Percentiles rank a stretch among this genome's conserved stretches.
Evolutionary conservation across 2,329 filamentous ascomycete genomes (phyloP).

Genomic region (Colletotrichum cereale): DNA sequence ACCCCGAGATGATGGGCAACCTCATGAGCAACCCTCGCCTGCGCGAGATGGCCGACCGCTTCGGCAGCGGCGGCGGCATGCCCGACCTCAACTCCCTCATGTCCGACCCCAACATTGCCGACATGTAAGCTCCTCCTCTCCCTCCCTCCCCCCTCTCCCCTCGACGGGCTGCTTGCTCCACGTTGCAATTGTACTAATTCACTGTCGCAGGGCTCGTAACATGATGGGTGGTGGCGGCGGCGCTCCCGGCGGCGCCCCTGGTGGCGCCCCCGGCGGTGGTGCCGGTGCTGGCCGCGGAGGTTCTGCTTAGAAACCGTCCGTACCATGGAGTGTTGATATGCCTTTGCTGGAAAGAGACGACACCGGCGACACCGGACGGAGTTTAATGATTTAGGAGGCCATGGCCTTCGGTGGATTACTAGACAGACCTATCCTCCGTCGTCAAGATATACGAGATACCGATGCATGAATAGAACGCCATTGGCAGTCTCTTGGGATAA

Average conservation of each 20-base stretch:
- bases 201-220: conserved; percentile 54
- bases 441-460: conserved; percentile 21
- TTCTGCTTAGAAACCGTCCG: background rate
- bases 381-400: background rate
- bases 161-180: background rate
- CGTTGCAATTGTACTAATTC: conserved; percentile 7
- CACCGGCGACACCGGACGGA: background rate
- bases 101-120: conserved; percentile 91
- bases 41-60: conserved; percentile 86
- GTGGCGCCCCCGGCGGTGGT: conserved; percentile 45
- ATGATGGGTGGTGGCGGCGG: conserved; percentile 59
- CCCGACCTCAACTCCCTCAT: conserved; percentile 88
- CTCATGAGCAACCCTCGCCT: conserved; percentile 95
- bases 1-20: conserved; percentile 91
- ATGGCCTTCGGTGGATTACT: background rate
- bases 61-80: conserved; percentile 84
- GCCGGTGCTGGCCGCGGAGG: conserved; percentile 45
- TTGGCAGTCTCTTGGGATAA: background rate
- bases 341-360: background rate
- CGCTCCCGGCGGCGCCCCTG: conserved; percentile 37
- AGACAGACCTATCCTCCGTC: background rate
- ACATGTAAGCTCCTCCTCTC: conserved; percentile 78
- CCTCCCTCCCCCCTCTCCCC: background rate
- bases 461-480: conserved; percentile 24
- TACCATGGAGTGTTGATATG: background rate